Evolutionary conservation across 106 monocot genomes (phyloP).

Genomic region (Vanilla planifolia): DNA sequence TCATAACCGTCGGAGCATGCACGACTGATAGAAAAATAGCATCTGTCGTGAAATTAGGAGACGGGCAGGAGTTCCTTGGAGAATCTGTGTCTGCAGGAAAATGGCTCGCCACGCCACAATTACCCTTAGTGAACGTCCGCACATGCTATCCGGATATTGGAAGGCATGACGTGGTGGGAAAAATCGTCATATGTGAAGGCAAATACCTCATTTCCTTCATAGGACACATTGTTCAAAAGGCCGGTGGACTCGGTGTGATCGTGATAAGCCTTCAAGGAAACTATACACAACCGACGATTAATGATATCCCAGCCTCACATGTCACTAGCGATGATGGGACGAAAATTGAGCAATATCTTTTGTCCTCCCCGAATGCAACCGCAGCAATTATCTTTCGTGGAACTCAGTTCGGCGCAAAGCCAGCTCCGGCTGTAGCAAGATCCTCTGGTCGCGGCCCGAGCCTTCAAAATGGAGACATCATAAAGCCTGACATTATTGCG

Average conservation of each 20-base stretch:
- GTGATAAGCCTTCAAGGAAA: neutral
- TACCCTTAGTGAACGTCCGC: neutral
- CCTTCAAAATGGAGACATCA: conserved; percentile 9
- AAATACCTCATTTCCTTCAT: neutral
- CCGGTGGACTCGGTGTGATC: conserved; percentile 23
- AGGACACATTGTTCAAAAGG: conserved; percentile 2
- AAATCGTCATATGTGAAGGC: neutral
- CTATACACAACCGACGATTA: conserved; percentile 3
- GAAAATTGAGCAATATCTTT: neutral
- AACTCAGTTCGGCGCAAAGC: neutral
- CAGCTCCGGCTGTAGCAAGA: conserved; percentile 8
- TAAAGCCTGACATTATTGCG: conserved; percentile 34
- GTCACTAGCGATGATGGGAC: neutral
- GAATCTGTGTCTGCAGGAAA: conserved; percentile 19
- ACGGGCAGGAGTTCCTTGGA: conserved; percentile 18
- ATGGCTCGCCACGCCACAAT: neutral
- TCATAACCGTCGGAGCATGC: conserved; percentile 50
- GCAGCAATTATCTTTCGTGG: conserved; percentile 8
- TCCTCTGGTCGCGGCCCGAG: conserved; percentile 37
- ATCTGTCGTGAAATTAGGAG: conserved; percentile 20
- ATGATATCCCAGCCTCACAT: conserved; percentile 25
- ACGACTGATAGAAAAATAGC: conserved; percentile 33
- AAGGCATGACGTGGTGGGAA: neutral
- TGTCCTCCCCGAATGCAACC: neutral
- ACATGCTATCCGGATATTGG: neutral